Percentiles rank a stretch among this genome's conserved stretches.
Evolutionary conservation across 2,329 filamentous ascomycete genomes (phyloP).

Genomic region (Aspergillus latus): DNA sequence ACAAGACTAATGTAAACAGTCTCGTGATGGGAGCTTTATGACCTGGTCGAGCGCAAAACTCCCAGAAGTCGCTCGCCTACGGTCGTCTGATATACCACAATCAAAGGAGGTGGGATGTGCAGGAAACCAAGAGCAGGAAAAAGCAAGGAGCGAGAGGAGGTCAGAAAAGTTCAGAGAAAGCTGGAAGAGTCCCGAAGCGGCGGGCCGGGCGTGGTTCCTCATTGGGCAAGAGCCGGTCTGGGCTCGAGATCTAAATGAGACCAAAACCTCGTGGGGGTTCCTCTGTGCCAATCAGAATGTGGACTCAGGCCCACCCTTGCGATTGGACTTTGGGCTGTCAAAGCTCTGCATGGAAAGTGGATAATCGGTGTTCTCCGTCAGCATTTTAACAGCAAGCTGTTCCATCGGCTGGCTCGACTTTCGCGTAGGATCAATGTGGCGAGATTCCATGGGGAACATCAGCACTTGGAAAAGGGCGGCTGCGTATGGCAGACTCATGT

Average conservation of each 20-base stretch:
- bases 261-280: constrained; percentile 5
- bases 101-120: constrained; percentile 1
- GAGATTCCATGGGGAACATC: background rate
- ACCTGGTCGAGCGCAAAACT: constrained; percentile 56
- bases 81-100: constrained; percentile 16
- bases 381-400: background rate
- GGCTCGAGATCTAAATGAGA: constrained; percentile 10
- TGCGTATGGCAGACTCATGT: background rate
- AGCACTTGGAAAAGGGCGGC: background rate
- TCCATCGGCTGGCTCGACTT: background rate
- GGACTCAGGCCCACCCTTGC: background rate
- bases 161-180: constrained; percentile 5
- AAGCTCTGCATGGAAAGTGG: constrained; percentile 1
- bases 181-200: constrained; percentile 2
- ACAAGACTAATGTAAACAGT: background rate
- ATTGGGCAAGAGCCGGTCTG: constrained; percentile 8
- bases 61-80: constrained; percentile 55
- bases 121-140: background rate
- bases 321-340: background rate
- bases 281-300: background rate
- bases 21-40: constrained; percentile 48
- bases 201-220: background rate
- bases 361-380: constrained; percentile 1
- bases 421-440: too few species aligned
- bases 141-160: constrained; percentile 8